phyloP scores from a whole-genome alignment of 2,329 filamentous ascomycete species.

The Trichoderma atroviride region DNA sequence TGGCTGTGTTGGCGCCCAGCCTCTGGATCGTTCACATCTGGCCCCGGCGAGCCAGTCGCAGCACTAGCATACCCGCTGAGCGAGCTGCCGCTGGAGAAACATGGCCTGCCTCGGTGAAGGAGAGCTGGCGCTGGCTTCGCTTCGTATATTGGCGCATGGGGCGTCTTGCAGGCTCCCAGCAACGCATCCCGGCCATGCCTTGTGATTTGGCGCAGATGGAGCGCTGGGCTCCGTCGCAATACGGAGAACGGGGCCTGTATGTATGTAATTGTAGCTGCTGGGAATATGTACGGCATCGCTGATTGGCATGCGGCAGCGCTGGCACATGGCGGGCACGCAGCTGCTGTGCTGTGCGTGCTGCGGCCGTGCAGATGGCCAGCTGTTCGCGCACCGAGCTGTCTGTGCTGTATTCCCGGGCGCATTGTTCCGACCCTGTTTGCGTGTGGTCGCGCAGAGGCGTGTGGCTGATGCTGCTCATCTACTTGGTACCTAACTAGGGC shows the following conservation, averaged over 20 bases:
- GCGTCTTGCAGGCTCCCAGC: slow-evolving; percentile 16
- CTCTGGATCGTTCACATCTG: slow-evolving; percentile 29
- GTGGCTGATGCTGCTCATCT: slow-evolving; percentile 8
- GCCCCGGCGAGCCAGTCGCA: slow-evolving; percentile 21
- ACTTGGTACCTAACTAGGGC: slow-evolving; percentile 10
- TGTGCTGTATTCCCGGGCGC: slow-evolving; percentile 11
- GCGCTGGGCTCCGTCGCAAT: neutral
- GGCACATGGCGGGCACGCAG: neutral
- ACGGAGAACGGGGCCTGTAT: neutral
- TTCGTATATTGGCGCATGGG: slow-evolving; percentile 23
- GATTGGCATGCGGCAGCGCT: slow-evolving; percentile 16
- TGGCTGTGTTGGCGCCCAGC: slow-evolving; percentile 42
- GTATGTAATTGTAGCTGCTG: neutral
- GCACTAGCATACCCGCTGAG: slow-evolving; percentile 24
- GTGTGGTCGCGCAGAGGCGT: neutral
- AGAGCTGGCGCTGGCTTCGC: slow-evolving; percentile 5
- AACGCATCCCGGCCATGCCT: slow-evolving; percentile 14
- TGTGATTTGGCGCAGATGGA: neutral
- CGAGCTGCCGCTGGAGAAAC: slow-evolving; percentile 13
- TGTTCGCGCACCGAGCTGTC: slow-evolving; percentile 21
- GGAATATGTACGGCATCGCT: slow-evolving; percentile 18
- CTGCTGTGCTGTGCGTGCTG: neutral
- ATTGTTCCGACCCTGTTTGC: slow-evolving; percentile 1
- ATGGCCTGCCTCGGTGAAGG: slow-evolving; percentile 22
- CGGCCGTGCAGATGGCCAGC: slow-evolving; percentile 24